phyloP scores from a whole-genome alignment of 495 filamentous ascomycete genomes.

The Astrothelium subdiscretum region DNA sequence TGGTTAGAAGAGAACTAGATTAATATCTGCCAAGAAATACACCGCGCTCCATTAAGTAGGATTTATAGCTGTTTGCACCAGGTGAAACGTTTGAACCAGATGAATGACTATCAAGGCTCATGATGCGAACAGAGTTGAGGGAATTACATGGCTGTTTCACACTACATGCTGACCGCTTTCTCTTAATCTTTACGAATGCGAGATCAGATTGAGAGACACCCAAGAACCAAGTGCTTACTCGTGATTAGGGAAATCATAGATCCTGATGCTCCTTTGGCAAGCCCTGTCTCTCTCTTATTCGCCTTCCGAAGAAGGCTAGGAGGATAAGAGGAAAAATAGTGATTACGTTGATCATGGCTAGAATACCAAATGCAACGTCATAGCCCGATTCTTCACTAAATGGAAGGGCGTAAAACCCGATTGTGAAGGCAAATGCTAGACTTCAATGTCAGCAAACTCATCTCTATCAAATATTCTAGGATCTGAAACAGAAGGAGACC shows the following conservation, averaged over 20 bases:
- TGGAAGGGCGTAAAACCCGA: constrained; percentile 19
- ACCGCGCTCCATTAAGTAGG: no score
- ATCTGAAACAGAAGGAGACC: no score
- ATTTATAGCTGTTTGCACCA: no score
- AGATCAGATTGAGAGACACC: not conserved
- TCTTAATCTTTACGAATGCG: no score
- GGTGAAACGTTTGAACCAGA: no score
- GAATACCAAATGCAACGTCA: constrained; percentile 14
- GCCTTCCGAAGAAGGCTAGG: constrained; percentile 12
- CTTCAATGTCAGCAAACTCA: not conserved
- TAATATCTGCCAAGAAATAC: no score
- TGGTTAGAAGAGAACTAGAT: no score
- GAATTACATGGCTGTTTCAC: no score
- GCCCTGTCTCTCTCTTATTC: constrained; percentile 15
- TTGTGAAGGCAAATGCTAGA: constrained; percentile 15
- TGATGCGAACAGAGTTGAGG: no score
- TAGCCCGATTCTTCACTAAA: constrained; percentile 15
- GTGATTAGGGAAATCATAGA: not conserved
- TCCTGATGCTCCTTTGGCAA: constrained; percentile 16
- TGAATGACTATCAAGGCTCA: no score
- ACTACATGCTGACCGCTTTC: no score
- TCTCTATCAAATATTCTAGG: not conserved
- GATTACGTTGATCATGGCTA: constrained; percentile 17
- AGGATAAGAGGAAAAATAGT: constrained; percentile 12
- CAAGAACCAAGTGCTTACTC: not conserved